Conservation (phyloP, 495 filamentous ascomycete genomes). For the Cercophora sp. region DNA sequence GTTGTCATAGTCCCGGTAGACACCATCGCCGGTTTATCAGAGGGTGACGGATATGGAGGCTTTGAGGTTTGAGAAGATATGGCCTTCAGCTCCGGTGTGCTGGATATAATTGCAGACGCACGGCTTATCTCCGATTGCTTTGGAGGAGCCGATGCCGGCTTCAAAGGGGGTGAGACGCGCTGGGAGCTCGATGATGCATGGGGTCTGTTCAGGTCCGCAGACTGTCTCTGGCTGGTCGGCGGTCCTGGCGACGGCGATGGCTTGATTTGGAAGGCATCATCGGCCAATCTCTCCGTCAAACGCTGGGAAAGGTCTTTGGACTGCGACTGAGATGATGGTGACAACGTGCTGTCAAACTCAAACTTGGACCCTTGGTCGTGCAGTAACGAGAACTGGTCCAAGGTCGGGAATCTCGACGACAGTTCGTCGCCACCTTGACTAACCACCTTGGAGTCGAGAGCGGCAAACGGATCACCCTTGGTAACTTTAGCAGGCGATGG, state of each 20-base stretch:
- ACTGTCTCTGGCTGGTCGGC: conserved; percentile 29
- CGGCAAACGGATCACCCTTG: conserved; percentile 83
- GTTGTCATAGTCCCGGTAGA: conserved; percentile 93
- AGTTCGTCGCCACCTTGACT: conserved; percentile 66
- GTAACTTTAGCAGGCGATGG: conserved; percentile 69
- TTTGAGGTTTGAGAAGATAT: conserved; percentile 46
- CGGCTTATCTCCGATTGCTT: conserved; percentile 43
- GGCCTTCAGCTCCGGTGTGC: conserved; percentile 49
- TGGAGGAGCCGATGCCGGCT: conserved; percentile 35
- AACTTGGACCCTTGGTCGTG: conserved; percentile 85
- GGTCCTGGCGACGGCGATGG: conserved; percentile 21
- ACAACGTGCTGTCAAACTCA: conserved; percentile 64
- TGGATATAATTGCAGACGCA: conserved; percentile 51
- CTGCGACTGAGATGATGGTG: conserved; percentile 44
- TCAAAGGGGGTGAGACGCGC: conserved; percentile 26
- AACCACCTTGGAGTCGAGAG: conserved; percentile 65
- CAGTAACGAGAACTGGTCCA: conserved; percentile 89
- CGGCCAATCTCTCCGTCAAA: conserved; percentile 79
- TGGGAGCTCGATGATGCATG: conserved; percentile 9
- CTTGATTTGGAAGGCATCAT: conserved; percentile 59
- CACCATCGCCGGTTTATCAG: conserved; percentile 68
- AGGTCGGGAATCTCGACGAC: conserved; percentile 77
- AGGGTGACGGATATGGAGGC: conserved; percentile 52
- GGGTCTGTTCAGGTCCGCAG: conserved; percentile 29
- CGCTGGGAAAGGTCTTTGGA: conserved; percentile 64